phyloP scores from a whole-genome alignment of 768 basidiomycete species.

The Pseudohyphozyma bogoriensis region DNA sequence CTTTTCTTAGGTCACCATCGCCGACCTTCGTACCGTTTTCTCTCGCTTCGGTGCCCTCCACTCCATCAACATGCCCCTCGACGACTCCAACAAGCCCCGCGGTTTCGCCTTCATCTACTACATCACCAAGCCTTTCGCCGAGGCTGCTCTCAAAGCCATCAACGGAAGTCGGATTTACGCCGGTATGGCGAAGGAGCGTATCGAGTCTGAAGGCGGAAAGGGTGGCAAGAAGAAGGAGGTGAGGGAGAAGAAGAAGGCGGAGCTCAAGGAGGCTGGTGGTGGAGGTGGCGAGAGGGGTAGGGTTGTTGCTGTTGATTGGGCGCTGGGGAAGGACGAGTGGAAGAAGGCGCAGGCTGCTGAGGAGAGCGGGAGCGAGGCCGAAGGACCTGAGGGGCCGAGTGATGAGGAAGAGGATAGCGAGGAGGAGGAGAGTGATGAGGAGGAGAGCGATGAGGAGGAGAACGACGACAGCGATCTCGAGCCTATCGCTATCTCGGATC shows the following conservation, averaged over 20 bases:
- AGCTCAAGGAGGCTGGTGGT: slow-evolving; percentile 44
- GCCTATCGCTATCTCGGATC: neutral
- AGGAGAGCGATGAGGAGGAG: slow-evolving; percentile 37
- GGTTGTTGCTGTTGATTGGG: slow-evolving; percentile 90
- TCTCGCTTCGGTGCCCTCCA: slow-evolving; percentile 78
- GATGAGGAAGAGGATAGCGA: slow-evolving; percentile 33
- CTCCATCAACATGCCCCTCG: slow-evolving; percentile 65
- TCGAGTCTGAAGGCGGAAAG: slow-evolving; percentile 31
- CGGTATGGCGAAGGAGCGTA: slow-evolving; percentile 40
- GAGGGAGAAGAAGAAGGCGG: slow-evolving; percentile 44
- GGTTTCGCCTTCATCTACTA: slow-evolving; percentile 97
- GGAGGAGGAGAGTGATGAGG: slow-evolving; percentile 37
- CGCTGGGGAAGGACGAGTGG: slow-evolving; percentile 87
- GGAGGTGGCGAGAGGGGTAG: slow-evolving; percentile 46
- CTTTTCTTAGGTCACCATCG: slow-evolving; percentile 54
- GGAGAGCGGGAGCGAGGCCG: slow-evolving; percentile 32
- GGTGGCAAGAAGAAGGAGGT: slow-evolving; percentile 40
- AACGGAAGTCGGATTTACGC: slow-evolving; percentile 63
- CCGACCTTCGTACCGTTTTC: slow-evolving; percentile 76
- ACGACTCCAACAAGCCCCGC: slow-evolving; percentile 40
- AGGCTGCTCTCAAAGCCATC: slow-evolving; percentile 63
- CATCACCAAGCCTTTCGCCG: slow-evolving; percentile 71
- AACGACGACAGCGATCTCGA: slow-evolving; percentile 51
- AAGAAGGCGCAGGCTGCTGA: slow-evolving; percentile 55
- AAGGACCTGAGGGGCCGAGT: slow-evolving; percentile 30